These are phyloP conservation scores for Solanum rostratum DNA, from an alignment of 257 asterid genomes.

Conservation along the genomic window DNA sequence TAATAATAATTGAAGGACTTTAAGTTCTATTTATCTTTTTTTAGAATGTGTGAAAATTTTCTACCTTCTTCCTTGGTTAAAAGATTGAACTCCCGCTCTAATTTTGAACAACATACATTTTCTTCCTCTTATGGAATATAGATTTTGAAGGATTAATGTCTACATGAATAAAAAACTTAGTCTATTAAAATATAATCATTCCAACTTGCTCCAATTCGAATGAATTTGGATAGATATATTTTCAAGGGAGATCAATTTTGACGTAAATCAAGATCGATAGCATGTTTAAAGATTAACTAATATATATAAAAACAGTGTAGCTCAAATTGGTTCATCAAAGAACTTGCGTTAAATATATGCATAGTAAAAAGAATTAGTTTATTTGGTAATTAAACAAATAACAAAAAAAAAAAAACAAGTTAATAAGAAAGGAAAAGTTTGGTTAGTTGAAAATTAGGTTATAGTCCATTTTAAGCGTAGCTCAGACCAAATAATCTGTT, in stretches of 20 bases:
- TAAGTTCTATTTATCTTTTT: not conserved
- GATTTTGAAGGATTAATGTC: not conserved
- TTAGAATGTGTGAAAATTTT: not conserved
- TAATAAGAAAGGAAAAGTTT: too few species aligned
- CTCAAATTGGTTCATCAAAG: not conserved
- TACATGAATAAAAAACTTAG: not conserved
- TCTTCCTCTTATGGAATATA: not conserved
- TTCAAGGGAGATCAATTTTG: not conserved
- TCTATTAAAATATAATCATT: not conserved
- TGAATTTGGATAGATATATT: not conserved
- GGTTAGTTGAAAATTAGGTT: not conserved
- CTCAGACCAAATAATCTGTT: not conserved
- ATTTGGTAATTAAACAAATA: not conserved
- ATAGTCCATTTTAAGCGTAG: not conserved
- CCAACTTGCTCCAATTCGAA: not conserved
- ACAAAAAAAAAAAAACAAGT: not conserved
- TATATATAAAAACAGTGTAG: not conserved
- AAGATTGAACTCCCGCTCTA: not conserved
- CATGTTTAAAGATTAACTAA: not conserved
- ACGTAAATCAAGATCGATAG: not conserved
- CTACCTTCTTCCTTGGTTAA: not conserved
- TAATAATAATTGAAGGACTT: not conserved
- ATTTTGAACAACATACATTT: not conserved
- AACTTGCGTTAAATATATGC: not conserved
- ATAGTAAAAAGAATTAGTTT: not conserved